Base-by-base conservation (phyloP, 768 basidiomycete species). In the Amanita molliuscula region DNA sequence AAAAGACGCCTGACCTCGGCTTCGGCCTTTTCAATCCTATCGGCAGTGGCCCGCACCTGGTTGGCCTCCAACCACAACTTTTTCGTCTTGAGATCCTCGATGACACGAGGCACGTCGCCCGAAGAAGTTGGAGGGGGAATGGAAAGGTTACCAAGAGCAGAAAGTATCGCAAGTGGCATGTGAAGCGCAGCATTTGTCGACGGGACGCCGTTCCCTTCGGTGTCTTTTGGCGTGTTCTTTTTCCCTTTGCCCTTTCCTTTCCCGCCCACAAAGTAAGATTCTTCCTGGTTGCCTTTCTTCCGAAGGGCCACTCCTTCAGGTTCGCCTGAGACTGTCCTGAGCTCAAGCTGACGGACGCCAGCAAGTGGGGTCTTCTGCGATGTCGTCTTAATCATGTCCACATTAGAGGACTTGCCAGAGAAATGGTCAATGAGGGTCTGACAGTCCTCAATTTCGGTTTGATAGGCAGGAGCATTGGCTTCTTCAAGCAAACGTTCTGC, bases 31-130 rank as follows among this genome's bases (percentile, higher is more conserved):
- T 81, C 78, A 45, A 92, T 70, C 57, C 88, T 88, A 60, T 88
- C 87, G 4, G 78, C 76, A 2, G 89, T 91, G 54, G 77, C 78
- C 20, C 79, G 80, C 23, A 77, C 78, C 66, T 94, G 92, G 68
- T 98, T 98, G 28, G 88, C 94, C 63, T 86, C 82, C 60, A 81
- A 96, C 92, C 93, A 98, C 20, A 82, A 75, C 71, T 93, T 93
- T 77, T 98, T 99, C 45, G 80, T 88, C 66, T 86, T 86, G 51
- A 99, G 75, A 63, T 96, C 89, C 60, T 89, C 87, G 50, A 98
- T 73, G 42, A 91, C 79, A 47, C 90, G 86, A 48, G 82, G 76
- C 29, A 93, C 76, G 55, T 99, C 94, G 4, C 74, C 69, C 36
- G 75, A 65, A 9, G 84, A 83, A 15, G 79, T 73, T 0, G 96